Base-by-base conservation (phyloP, 2,329 filamentous ascomycete species). In the Harringtonia aguacate region DNA sequence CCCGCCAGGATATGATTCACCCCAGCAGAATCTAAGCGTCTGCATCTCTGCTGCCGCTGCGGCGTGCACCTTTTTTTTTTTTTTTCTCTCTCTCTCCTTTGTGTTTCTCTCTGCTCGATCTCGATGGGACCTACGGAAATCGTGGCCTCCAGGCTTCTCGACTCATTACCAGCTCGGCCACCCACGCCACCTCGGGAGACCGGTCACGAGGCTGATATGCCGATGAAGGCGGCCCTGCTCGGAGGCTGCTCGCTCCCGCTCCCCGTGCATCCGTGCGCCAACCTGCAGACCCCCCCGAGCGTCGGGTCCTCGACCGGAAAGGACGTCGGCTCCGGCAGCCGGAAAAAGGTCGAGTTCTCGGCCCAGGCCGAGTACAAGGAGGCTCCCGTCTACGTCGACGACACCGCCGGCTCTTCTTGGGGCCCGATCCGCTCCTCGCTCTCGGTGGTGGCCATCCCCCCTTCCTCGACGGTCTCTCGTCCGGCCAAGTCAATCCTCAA, bases 401-500 rank as follows among this genome's bases (percentile, higher is more conserved):
- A 60, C 15, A 65, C 45, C 59, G 35, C 20, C 31, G 27, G 6
- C 33, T n/a, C n/a, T n/a, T n/a, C n/a, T 6, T 35, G 15, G 18
- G 31, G 20, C 14, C 27, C 24, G 2, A 35, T 35, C 18, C 39
- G 41, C 6, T 12, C 39, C 4, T 39, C 48, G 1, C 45, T 46
- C 1, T 70, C 46, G 54, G 59, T 46, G 53, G 66, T 50, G 58
- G 67, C 46, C 58, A 66, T 45, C 5, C 50, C 45, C 46, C 59
- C 46, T 50, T 47, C 50, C 1, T 49, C 48, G 2, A 62, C 47
- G 56, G 55, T 56, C 1, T 55, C 64, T 8, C 72, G 64, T 48
- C 74, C 75, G 8, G 60, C 72, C 50, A 79, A 77, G 55, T 72
- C 75, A 4, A 98, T 98, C 43, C 72, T 98, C 47, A 98, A 98